Evolutionary conservation across 768 basidiomycete species (phyloP), one percentile per base, ranked within the genome.

Genomic region (Kwoniella newhampshirensis): DNA sequence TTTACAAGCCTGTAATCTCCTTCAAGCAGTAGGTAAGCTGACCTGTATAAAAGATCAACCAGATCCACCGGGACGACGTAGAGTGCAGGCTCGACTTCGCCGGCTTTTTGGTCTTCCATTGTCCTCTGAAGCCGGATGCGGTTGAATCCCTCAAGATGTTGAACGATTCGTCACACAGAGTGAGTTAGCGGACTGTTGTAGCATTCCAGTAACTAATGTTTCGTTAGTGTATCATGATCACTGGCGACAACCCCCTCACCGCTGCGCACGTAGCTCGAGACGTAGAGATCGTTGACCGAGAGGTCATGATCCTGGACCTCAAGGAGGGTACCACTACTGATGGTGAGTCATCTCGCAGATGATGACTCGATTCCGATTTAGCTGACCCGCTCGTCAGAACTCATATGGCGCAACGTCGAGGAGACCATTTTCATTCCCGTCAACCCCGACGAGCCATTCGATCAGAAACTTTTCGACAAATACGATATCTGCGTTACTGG

Each of bases 21-120:
- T n/a, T n/a, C n/a, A n/a, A n/a, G n/a, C n/a, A n/a, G n/a, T n/a
- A n/a, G n/a, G n/a, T n/a, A n/a, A n/a, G 9, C 46, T 48, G 46
- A 30, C 28, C 18, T 43, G 23, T 11, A 1, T 21, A 15, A n/a
- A 63, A 94, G 91, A 89, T 97, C 70, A 92, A 92, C 75, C 89
- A 88, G 64, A 77, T 97, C n/a, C 78, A 85, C 36, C 82, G 96
- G 43, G 86, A 89, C 37, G 77, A 84, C 27, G 88, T 90, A 9
- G 96, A 99, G 77, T 85, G 84, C 57, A 73, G 78, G 1, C 81
- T 99, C 43, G 79, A 74, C 2, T 99, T 99, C 68, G 91, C 84
- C n/a, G 96, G 96, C 6, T 99, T 99, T 81, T 80, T 99, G 58
- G 91, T 99, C 20, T 99, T 99, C 85, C 93, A 97, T 71, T 98